Evolutionary conservation across 1,139 yeast species (phyloP).

Genomic region (Geotrichum cucujoidarum): DNA sequence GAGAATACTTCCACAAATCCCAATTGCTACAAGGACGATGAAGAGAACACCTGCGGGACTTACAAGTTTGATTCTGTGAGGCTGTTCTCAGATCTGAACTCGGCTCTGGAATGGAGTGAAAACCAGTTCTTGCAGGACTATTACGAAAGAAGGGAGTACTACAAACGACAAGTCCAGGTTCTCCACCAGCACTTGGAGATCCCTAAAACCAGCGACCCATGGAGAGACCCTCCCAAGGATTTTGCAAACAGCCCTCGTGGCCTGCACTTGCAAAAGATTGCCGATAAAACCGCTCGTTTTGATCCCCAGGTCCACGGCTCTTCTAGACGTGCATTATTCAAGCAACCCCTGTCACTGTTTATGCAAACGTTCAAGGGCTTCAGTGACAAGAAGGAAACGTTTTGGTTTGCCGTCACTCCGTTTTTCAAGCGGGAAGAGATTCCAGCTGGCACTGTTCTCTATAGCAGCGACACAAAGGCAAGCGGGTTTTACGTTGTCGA

Average conservation of each 20-base stretch:
- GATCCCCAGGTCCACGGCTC: constrained; percentile 30
- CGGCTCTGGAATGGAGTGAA: constrained; percentile 96
- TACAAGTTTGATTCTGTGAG: constrained; percentile 40
- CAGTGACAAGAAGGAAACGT: constrained; percentile 53
- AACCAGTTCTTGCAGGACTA: constrained; percentile 76
- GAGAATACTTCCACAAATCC: constrained; percentile 31
- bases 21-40: constrained; percentile 10
- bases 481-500: constrained; percentile 61
- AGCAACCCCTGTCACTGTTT: constrained; percentile 64
- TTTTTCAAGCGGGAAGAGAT: constrained; percentile 49
- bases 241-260: constrained; percentile 57
- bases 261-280: constrained; percentile 57
- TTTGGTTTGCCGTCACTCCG: constrained; percentile 58
- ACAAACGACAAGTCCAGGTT: constrained; percentile 23
- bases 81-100: constrained; percentile 68
- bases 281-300: constrained; percentile 47
- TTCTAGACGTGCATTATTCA: constrained; percentile 32
- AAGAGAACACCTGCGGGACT: not conserved
- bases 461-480: constrained; percentile 32
- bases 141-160: constrained; percentile 37
- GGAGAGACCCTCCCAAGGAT: constrained; percentile 17
- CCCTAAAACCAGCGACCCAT: constrained; percentile 14
- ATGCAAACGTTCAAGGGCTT: constrained; percentile 68
- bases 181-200: constrained; percentile 18
- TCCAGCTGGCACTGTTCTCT: constrained; percentile 43